Base-by-base conservation (phyloP, 495 filamentous ascomycete genomes). In the Lepraria neglecta region DNA sequence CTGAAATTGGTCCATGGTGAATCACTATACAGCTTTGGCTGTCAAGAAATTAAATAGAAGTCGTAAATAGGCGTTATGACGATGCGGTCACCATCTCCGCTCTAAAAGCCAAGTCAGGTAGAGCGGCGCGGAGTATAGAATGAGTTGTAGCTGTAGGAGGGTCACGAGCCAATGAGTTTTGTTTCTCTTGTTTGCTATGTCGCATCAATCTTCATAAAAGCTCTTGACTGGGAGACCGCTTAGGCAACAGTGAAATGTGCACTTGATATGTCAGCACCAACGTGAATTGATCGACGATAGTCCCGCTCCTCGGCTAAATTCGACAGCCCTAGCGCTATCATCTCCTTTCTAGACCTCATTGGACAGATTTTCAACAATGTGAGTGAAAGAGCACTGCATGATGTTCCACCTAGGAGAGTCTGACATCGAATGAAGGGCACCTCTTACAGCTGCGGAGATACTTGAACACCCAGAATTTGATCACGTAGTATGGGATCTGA, bases 401-500 rank as follows among this genome's bases (percentile, higher is more conserved):
- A 35, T 21, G 31, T n/a, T 38, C 7, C 7, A 11, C 17, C 12
- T 54, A 17, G 10, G 30, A 31, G n/a, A 31, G 6, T 54, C 31
- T 56, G 31, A 61, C 59, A 42, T 40, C 1, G 19, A 9, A 54
- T 54, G 4, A 56, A 66, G 42, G 71, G 61, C 64, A 15, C 72
- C 73, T n/a, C 61, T 81, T 38, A 74, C 68, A 6, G 77, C 74
- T 11, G 77, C 67, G 3, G 74, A 82, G 62, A 64, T 84, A 3
- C 55, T 73, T 40, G 52, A 72, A 40, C 81, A 83, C 68, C 78
- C 81, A 3, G 79, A 81, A 48, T 82, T 73, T 65, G 47, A 69
- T 17, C 69, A 76, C 61, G 68, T 79, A n/a, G 74, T 84, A 68
- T 91, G 85, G 84, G 73, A 81, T 28, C 81, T 92, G 6, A 75